Base-by-base conservation (phyloP, 1,284 basidiomycete genomes). In the Trichosporon faecale region DNA sequence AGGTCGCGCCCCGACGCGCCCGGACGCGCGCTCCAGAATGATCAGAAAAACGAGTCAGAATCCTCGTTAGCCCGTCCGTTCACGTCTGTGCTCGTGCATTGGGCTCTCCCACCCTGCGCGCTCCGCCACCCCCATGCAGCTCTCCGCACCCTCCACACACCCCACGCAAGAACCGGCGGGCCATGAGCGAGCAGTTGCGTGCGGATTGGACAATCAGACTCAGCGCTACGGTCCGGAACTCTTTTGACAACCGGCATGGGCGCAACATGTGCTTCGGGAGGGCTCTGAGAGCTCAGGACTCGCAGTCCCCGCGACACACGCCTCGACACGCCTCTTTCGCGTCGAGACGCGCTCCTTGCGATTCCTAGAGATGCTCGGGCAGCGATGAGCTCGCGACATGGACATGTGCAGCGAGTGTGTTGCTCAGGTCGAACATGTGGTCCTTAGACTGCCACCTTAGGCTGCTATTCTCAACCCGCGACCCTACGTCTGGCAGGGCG, bases 211-310 rank as follows among this genome's bases (percentile, higher is more conserved):
- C n/a, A 52, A 52, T 11, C 23, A 25, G 21, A 9, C n/a, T 52
- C 49, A 12, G 49, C 49, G 23, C 49, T 52, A 52, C 49, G 49
- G 49, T 52, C 49, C 49, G 49, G 49, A 52, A 18, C 49, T 52
- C 23, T 21, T 52, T 23, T 52, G n/a, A 21, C 21, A 52, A 21
- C 49, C 49, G 49, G 49, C 49, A 52, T 52, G 49, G 49, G 49
- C 49, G 49, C 49, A 52, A 52, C 49, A 52, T 52, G 49, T 52
- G 49, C 49, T 52, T 52, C 49, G 49, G n/a, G 49, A 52, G 49
- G 49, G n/a, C n/a, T n/a, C n/a, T n/a, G n/a, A n/a, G n/a, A n/a
- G n/a, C 9, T 23, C 49, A 52, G 49, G 49, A 21, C 21, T 52
- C 21, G 49, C 49, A 52, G 49, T 52, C 18, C 49, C 49, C n/a